Evolutionary conservation across 176 grass and related monocot species (phyloP), one percentile per base, ranked within the genome.

Genomic region (Oryza coarctata): DNA sequence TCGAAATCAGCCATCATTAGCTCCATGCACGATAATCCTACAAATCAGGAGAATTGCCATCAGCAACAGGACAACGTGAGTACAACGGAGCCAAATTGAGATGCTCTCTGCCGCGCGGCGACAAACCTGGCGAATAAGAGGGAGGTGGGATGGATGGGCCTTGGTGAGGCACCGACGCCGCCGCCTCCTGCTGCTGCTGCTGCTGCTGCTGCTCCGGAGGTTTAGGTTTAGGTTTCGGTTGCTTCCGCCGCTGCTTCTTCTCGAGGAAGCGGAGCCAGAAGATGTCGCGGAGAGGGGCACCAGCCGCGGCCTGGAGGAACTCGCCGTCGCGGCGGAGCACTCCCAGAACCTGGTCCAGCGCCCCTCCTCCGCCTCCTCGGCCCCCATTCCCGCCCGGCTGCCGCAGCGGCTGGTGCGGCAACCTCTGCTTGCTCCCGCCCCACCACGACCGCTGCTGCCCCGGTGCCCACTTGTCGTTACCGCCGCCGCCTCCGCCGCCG

Each of bases 211-310:
- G 45, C 45, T 49, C 45, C 50, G 18, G 25, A n/a, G 50, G 75
- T 32, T 60, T 36, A 6, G 82, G 76, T 32, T 52, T 39, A 36
- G 82, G 70, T 20, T 31, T 77, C 22, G 58, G 29, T 1, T 45
- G 80, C 65, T 69, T 30, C 63, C 70, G 25, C 75, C 49, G 70
- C 83, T 76, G 32, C 82, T 87, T 49, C 28, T 91, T 85, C 82
- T 98, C 95, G 40, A 98, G 86, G 79, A 91, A 91, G 44, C 92
- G 88, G 71, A 98, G 86, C 95, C 92, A 98, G 78, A 94, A 71
- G 75, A 88, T 34, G 64, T 98, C 72, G 30, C 62, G 62, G 27
- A 94, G 79, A 26, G 71, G 66, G 58, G 81, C 71, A 25, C 44
- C 86, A 22, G 87, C 79, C 38, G 80, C 78, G 39, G 73, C 20